Evolutionary conservation across 805 yeast species (phyloP), one percentile per base, ranked within the genome.

Genomic region (Kregervanrija fluxuum): DNA sequence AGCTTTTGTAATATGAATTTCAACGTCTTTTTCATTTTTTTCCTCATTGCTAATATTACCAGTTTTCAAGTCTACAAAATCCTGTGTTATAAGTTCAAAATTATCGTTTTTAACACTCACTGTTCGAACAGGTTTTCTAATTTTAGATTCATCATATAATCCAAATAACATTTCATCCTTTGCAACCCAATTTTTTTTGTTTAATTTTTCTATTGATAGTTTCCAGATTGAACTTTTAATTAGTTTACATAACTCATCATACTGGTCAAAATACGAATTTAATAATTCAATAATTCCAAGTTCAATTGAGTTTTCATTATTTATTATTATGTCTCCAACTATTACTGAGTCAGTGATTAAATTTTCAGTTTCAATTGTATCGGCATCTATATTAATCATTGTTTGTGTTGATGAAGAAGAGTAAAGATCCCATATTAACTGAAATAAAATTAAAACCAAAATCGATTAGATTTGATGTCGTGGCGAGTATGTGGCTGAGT

Each of bases 241-340:
- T 22, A 22, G 5, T 8, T 14, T 46, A 37, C 50, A 46, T 2
- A 53, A 44, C 9, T 48, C 53, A 14, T 55, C 53, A 30, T 60
- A 54, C 15, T 57, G 30, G 4, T 39, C 34, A 38, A 66, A 68
- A 51, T 73, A 73, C 36, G 55, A 50, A 38, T 67, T 61, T 9
- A 71, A 37, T 22, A 61, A 48, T 4, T 58, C 60, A 5, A 73
- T 22, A 6, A n/a, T 33, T 5, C 8, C 15, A 14, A 14, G 6
- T 13, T 33, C 35, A 33, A n/a, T 33, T 33, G 35, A 4, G 9
- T 6, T 13, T 33, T 33, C 15, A 33, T 33, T 33, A 13, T 33
- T 14, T 33, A 8, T 14, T 22, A 22, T 22, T 22, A 6, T 5
- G 8, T 22, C 28, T 6, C 8, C 6, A 22, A 5, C 6, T 22